phyloP scores from a whole-genome alignment of 2,329 filamentous ascomycete species.

The Arthrobotrys sphaeroides region DNA sequence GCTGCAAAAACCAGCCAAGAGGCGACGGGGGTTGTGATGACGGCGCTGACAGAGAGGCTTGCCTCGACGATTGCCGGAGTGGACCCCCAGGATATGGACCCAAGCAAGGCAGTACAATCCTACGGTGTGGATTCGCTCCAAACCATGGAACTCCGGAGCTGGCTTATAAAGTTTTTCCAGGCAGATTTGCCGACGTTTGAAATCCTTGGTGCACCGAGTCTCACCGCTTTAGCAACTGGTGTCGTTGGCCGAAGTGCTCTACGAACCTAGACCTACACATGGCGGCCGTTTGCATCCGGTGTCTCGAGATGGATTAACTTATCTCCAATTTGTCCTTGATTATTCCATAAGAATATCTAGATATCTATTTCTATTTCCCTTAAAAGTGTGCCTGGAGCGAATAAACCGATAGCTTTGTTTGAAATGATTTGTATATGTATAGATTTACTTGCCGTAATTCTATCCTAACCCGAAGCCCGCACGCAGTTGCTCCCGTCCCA shows the following conservation, averaged over 20 bases:
- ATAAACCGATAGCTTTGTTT: no score
- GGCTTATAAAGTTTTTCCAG: background rate
- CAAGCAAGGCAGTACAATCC: slow-evolving; percentile 10
- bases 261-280: background rate
- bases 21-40: background rate
- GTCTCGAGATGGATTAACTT: no score
- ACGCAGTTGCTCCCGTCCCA: no score
- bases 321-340: no score
- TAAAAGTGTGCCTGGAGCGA: no score
- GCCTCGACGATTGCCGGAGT: slow-evolving; percentile 15
- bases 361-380: no score
- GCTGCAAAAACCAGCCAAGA: slow-evolving; percentile 19
- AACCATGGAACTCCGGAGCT: slow-evolving; percentile 12
- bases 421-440: no score
- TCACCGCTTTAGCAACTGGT: background rate
- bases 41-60: slow-evolving; percentile 9
- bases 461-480: no score
- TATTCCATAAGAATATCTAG: no score
- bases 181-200: background rate
- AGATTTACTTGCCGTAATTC: no score
- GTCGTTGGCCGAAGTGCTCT: background rate
- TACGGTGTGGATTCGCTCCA: slow-evolving; percentile 30
- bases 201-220: background rate
- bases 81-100: slow-evolving; percentile 26
- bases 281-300: no score